Evolutionary conservation across 768 basidiomycete species (phyloP).

Genomic region (Mycena maculata): DNA sequence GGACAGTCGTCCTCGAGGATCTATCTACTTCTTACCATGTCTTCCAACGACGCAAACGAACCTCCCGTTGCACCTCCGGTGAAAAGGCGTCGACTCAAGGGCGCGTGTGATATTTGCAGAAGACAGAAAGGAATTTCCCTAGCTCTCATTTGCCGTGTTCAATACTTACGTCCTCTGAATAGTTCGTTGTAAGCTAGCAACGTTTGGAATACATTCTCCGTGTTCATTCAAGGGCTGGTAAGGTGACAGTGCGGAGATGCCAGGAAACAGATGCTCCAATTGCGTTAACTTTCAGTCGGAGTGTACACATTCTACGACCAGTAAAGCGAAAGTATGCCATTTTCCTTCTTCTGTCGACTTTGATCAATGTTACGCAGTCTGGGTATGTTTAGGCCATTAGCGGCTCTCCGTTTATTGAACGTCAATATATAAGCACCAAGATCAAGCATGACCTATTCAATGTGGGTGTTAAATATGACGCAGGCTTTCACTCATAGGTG

Average conservation of each 20-base stretch:
- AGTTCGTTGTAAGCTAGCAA: conserved; percentile 60
- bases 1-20: no score
- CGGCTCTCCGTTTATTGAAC: background rate
- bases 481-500: background rate
- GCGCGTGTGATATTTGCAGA: conserved; percentile 72
- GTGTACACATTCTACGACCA: conserved; percentile 54
- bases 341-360: background rate
- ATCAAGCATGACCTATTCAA: background rate
- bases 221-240: background rate
- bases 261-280: conserved; percentile 53
- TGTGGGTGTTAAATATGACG: background rate
- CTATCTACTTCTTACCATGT: background rate
- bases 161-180: no score
- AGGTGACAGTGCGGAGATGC: conserved; percentile 60
- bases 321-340: conserved; percentile 32
- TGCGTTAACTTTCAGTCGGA: conserved; percentile 51
- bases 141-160: background rate
- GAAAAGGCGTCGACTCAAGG: conserved; percentile 64
- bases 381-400: conserved; percentile 3
- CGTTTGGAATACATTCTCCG: no score
- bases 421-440: background rate
- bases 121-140: conserved; percentile 63
- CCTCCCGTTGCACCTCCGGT: conserved; percentile 18
- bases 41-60: no score
- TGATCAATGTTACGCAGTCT: background rate